These are phyloP conservation scores for Cercospora brassicicola DNA, from an alignment of 2,329 filamentous ascomycete species.

Conservation along the genomic window DNA sequence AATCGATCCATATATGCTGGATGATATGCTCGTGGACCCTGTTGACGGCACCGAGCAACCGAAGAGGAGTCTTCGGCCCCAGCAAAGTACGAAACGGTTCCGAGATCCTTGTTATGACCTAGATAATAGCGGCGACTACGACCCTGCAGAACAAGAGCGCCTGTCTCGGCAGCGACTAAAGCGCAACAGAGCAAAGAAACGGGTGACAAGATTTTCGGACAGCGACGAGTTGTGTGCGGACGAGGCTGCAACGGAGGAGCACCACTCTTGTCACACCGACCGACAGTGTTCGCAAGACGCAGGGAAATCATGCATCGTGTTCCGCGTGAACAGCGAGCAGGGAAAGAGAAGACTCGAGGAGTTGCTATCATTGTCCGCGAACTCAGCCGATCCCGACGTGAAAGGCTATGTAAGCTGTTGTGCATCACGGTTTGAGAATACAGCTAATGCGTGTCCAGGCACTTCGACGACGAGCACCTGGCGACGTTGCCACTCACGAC, in stretches of 20 bases:
- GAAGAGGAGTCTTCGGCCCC: background rate
- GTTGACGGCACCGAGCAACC: background rate
- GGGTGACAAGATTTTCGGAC: background rate
- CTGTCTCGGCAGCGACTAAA: background rate
- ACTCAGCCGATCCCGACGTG: background rate
- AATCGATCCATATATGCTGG: background rate
- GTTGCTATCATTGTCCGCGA: background rate
- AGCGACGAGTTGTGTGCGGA: background rate
- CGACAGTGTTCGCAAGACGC: background rate
- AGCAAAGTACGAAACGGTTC: conserved; percentile 1
- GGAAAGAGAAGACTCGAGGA: background rate
- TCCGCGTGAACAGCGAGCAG: background rate
- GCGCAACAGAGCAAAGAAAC: conserved; percentile 3
- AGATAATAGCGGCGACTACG: conserved; percentile 4
- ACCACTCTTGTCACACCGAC: background rate
- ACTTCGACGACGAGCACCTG: background rate
- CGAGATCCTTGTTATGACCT: background rate
- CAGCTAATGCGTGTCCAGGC: background rate
- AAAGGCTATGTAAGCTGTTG: background rate
- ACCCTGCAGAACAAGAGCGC: background rate
- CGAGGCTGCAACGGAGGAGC: background rate
- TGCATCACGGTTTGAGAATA: background rate
- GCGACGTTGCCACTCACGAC: background rate
- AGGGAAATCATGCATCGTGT: background rate
- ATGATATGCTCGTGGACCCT: background rate